Evolutionary conservation across 2,329 filamentous ascomycete genomes (phyloP), one percentile per base, ranked within the genome.

Genomic region (Ophiostoma quercus): DNA sequence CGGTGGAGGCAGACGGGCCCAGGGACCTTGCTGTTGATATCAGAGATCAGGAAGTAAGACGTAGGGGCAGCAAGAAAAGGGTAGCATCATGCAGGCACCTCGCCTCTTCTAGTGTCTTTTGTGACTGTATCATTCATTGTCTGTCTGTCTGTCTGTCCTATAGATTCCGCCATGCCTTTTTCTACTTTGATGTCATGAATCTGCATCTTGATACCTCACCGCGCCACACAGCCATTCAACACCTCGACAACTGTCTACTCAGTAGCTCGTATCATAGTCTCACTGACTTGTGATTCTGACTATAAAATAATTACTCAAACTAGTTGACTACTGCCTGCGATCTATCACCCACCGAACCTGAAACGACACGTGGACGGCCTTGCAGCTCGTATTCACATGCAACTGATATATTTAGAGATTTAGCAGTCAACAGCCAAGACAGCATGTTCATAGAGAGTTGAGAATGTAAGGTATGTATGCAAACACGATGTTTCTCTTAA

Each of bases 361-460:
- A 63, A 63, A 63, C 60, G 32, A 34, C 60, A 63, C 60, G 60
- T 63, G 60, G 32, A 37, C 60, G 29, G 32, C 16, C 60, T 25
- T 63, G 32, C 60, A 63, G 60, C 60, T 63, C 60, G 60, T 63
- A 63, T 63, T 63, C 60, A 63, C 29, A 34, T n/a, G 60, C 32
- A 34, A 37, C 29, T 63, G 25, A 29, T 63, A 19, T 37, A 63
- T 37, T 34, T 34, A 7, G 22, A 32, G 8, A 47, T 5, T 43
- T 14, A 43, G 34, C 12, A 47, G 43, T 47, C 19, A 9, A 63
- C 39, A 9, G 39, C 39, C 39, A 41, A 14, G 12, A 41, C 39
- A 12, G 39, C 8, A 34, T 34, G 5, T 34, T 34, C 34, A 34
- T 34, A 29, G n/a, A 29, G 25, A 29, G 25, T 29, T 29, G 25